Evolutionary conservation across 345 rosid species (phyloP), one percentile per base, ranked within the genome.

Genomic region (Linum trigynum): DNA sequence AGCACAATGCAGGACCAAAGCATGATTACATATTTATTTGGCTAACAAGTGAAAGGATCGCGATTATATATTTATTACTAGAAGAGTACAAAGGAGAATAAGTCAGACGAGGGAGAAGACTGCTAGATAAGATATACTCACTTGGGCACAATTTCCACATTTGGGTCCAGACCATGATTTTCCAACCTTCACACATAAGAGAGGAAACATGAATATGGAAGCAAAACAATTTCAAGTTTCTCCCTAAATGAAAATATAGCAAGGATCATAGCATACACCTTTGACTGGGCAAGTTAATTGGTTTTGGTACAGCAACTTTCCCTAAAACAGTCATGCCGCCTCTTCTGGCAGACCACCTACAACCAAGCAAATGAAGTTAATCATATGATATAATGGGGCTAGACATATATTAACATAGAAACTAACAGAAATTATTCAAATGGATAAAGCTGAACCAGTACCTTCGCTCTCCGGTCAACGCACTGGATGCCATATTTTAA

Each of bases 91-190:
- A 39, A 41, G 60, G 0, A 32, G 37, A 64, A 5, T 63, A 35
- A 11, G 60, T 40, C 61, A 64, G 39, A 37, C 64, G 23, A 65
- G 16, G 63, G 9, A 60, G 39, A 32, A 48, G 37, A 59, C 5
- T 40, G 67, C 55, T 23, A 17, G 57, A 23, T 37, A 5, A 7
- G 43, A 64, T 63, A 51, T 57, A 79, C 95, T 92, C 81, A 95
- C 99, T 89, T 95, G 79, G 99, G 99, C 62, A 95, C 99, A 72
- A 95, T 89, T 80, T 95, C 99, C 68, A 95, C 98, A 78, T 79
- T 85, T 7, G 95, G 99, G 72, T 95, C 94, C 82, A 89, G 81
- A 41, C 97, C 99, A 69, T 86, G 97, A 76, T 91, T 95, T 84
- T 95, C 99, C 69, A 89, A 79, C 95, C 99, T 95, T 82, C 42